A percentile compares a stretch with the other conserved stretches of the same genome.
Evolutionary conservation across 2,329 filamentous ascomycete genomes (phyloP).

Genomic region (Colletotrichum noveboracense): DNA sequence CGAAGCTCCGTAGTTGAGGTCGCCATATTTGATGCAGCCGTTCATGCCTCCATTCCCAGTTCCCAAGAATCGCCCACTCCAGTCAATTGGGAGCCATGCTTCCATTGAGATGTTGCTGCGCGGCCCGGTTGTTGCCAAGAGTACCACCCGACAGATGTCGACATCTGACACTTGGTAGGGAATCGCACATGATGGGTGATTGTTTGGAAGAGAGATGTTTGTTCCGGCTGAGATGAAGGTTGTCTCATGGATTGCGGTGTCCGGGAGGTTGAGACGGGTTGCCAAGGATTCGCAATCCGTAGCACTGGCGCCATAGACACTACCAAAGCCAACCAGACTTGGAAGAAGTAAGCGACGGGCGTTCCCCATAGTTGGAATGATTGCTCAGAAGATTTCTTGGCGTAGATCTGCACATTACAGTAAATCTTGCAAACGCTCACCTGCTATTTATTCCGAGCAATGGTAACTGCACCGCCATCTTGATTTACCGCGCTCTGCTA

Average conservation of each 20-base stretch:
- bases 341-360: background rate
- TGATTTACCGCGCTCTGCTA: conserved; percentile 5
- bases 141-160: conserved; percentile 31
- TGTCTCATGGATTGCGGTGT: conserved; percentile 29
- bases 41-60: conserved; percentile 55
- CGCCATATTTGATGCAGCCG: conserved; percentile 52
- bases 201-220: conserved; percentile 34
- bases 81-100: conserved; percentile 51
- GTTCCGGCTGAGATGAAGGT: conserved; percentile 28
- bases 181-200: conserved; percentile 36
- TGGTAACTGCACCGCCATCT: background rate
- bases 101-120: conserved; percentile 51
- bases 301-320: background rate
- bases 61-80: conserved; percentile 48
- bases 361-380: background rate
- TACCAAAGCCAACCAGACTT: background rate
- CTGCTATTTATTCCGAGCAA: background rate
- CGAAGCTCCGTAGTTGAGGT: conserved; percentile 47
- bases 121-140: conserved; percentile 30
- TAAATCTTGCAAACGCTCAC: background rate
- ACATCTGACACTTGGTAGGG: conserved; percentile 17
- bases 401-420: background rate
- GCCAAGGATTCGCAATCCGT: background rate
- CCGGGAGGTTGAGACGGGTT: conserved; percentile 8
- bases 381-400: background rate